Conservation (phyloP, 805 yeast species). For the Sungouiozyma ichnusensis region DNA sequence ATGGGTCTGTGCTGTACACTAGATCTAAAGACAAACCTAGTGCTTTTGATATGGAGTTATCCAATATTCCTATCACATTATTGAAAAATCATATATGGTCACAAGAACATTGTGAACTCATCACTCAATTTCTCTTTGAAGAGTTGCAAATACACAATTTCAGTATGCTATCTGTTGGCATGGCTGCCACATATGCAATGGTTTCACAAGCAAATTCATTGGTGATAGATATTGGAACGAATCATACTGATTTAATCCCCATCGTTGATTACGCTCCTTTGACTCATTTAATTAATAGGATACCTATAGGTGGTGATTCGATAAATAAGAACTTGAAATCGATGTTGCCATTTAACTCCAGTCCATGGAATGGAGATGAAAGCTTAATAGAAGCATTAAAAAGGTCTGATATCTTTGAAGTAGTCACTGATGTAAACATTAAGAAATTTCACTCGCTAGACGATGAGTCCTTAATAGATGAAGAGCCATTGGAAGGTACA, state of each 20-base stretch:
- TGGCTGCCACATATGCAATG: slow-evolving; percentile 66
- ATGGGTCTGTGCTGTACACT: slow-evolving; percentile 34
- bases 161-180: slow-evolving; percentile 53
- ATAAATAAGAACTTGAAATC: slow-evolving; percentile 46
- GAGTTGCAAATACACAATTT: slow-evolving; percentile 61
- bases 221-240: slow-evolving; percentile 72
- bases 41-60: slow-evolving; percentile 20
- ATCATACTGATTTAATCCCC: slow-evolving; percentile 68
- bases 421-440: slow-evolving; percentile 57
- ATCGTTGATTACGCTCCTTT: slow-evolving; percentile 63
- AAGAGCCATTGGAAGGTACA: slow-evolving; percentile 53
- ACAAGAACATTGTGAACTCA: slow-evolving; percentile 50
- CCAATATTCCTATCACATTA: slow-evolving; percentile 58
- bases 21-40: slow-evolving; percentile 17
- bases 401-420: slow-evolving; percentile 65
- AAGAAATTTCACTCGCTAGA: slow-evolving; percentile 50
- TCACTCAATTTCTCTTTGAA: slow-evolving; percentile 72
- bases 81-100: slow-evolving; percentile 64
- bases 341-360: slow-evolving; percentile 37
- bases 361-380: slow-evolving; percentile 29
- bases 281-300: slow-evolving; percentile 40
- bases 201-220: slow-evolving; percentile 55
- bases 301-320: slow-evolving; percentile 51
- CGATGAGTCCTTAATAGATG: slow-evolving; percentile 23
- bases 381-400: slow-evolving; percentile 68